These are phyloP conservation scores for Pythium volutum DNA, from an alignment of 352 stramenopile genomes.

Conservation along the genomic window DNA sequence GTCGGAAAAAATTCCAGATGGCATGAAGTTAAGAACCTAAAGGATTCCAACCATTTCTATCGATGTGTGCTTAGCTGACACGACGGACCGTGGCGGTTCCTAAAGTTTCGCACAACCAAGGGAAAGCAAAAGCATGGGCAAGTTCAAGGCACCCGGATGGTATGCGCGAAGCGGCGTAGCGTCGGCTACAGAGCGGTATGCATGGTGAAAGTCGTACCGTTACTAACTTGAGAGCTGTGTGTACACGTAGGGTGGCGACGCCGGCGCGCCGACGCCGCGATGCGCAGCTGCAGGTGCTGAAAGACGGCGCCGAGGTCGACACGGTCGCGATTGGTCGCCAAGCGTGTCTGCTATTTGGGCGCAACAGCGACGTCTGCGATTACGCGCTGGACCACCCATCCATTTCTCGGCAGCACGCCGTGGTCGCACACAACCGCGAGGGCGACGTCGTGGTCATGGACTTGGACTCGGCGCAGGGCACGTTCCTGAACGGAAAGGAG, in stretches of 20 bases:
- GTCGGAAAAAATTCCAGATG: not conserved
- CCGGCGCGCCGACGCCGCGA: slow-evolving; percentile 41
- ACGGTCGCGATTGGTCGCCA: slow-evolving; percentile 41
- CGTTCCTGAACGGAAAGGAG: slow-evolving; percentile 72
- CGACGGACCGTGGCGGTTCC: too few species aligned
- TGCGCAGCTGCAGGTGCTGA: slow-evolving; percentile 50
- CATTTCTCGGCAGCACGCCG: slow-evolving; percentile 79
- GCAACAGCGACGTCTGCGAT: slow-evolving; percentile 75
- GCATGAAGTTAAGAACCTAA: not conserved
- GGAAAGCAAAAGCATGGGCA: slow-evolving; percentile 15
- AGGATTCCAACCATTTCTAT: not conserved
- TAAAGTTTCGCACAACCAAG: too few species aligned
- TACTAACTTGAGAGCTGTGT: slow-evolving; percentile 3
- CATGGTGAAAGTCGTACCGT: not conserved
- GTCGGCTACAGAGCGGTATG: not conserved
- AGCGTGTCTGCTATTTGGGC: slow-evolving; percentile 69
- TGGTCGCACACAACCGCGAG: slow-evolving; percentile 63
- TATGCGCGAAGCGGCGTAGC: slow-evolving; percentile 8
- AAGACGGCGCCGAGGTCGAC: slow-evolving; percentile 44
- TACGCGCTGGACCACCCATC: slow-evolving; percentile 74
- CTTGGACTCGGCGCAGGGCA: slow-evolving; percentile 80
- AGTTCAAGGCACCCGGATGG: slow-evolving; percentile 32
- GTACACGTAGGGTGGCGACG: slow-evolving; percentile 38
- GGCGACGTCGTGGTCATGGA: slow-evolving; percentile 62
- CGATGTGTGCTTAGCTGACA: not conserved